phyloP scores from a whole-genome alignment of 177 flowering plant genomes.

The Vitis hybrid region DNA sequence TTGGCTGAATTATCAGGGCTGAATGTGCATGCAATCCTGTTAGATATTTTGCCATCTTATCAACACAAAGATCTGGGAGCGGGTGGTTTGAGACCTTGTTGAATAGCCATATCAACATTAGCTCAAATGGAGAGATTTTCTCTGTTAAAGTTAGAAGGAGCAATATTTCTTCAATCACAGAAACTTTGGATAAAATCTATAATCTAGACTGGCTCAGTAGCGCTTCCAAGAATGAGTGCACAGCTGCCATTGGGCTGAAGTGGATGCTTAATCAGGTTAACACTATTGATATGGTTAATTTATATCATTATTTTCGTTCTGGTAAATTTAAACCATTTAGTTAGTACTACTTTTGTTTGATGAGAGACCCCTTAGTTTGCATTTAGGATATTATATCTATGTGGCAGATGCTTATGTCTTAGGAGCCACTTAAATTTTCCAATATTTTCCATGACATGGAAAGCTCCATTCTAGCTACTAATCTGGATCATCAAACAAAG shows the following conservation, averaged over 20 bases:
- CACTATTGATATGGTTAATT: not conserved
- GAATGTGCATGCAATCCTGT: constrained; percentile 83
- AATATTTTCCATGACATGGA: too few species aligned
- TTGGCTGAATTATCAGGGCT: constrained; percentile 40
- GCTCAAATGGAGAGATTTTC: constrained; percentile 91
- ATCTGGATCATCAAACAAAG: too few species aligned
- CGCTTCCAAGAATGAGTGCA: constrained; percentile 86
- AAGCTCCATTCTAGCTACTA: too few species aligned
- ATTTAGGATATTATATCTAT: too few species aligned
- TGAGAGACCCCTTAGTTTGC: too few species aligned
- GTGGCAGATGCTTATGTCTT: too few species aligned
- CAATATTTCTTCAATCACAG: constrained; percentile 53
- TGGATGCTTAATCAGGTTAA: constrained; percentile 97
- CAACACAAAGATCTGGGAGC: constrained; percentile 92
- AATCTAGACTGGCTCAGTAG: constrained; percentile 72
- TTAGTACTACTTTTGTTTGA: not conserved
- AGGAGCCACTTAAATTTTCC: too few species aligned
- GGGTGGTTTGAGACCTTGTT: constrained; percentile 94
- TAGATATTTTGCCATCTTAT: constrained; percentile 68
- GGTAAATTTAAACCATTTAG: not conserved
- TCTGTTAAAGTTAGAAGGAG: constrained; percentile 69
- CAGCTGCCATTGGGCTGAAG: constrained; percentile 87
- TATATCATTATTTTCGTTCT: not conserved
- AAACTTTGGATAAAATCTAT: constrained; percentile 66
- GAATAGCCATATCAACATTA: constrained; percentile 78